These are phyloP conservation scores for Fraxinus quadrangulata DNA, from an alignment of 257 asterid species.

Conservation along the genomic window DNA sequence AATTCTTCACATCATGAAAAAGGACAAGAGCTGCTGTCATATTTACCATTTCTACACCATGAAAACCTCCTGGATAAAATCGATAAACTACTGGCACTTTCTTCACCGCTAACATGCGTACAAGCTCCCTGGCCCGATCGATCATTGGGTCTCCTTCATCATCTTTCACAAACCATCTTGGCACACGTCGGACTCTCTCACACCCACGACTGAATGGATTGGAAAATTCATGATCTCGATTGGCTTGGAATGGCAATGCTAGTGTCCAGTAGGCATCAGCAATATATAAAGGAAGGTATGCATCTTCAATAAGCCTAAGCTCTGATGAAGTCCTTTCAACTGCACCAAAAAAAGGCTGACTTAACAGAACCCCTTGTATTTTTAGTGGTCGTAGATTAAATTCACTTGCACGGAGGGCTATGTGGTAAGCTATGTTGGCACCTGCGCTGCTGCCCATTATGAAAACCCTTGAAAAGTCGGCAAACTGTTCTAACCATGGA, in stretches of 20 bases:
- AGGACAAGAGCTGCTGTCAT: constrained; percentile 15
- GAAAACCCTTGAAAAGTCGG: constrained; percentile 33
- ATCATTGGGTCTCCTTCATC: constrained; percentile 17
- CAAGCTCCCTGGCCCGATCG: not conserved
- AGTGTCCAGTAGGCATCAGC: constrained; percentile 32
- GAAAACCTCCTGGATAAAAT: constrained; percentile 30
- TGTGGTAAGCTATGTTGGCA: constrained; percentile 39
- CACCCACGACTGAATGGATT: constrained; percentile 34
- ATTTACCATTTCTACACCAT: not conserved
- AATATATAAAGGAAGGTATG: constrained; percentile 26
- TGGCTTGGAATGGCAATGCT: constrained; percentile 31
- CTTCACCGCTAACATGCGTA: constrained; percentile 7
- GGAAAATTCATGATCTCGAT: constrained; percentile 41
- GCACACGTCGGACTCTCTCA: constrained; percentile 31
- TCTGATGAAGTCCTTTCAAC: constrained; percentile 32
- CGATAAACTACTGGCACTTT: constrained; percentile 20
- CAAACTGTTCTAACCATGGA: constrained; percentile 34
- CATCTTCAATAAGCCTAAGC: constrained; percentile 27
- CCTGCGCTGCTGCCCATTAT: constrained; percentile 42
- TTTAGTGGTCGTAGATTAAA: constrained; percentile 25
- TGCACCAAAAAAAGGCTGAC: constrained; percentile 41
- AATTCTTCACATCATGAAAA: constrained; percentile 30
- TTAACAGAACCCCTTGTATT: constrained; percentile 28
- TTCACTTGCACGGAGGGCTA: constrained; percentile 27
- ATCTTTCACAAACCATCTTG: constrained; percentile 28